A percentile compares a stretch with the other conserved stretches of the same genome.
These are phyloP conservation scores for Trypanosoma conorhini DNA, from an alignment of 208 protist genomes.

Conservation along the genomic window DNA sequence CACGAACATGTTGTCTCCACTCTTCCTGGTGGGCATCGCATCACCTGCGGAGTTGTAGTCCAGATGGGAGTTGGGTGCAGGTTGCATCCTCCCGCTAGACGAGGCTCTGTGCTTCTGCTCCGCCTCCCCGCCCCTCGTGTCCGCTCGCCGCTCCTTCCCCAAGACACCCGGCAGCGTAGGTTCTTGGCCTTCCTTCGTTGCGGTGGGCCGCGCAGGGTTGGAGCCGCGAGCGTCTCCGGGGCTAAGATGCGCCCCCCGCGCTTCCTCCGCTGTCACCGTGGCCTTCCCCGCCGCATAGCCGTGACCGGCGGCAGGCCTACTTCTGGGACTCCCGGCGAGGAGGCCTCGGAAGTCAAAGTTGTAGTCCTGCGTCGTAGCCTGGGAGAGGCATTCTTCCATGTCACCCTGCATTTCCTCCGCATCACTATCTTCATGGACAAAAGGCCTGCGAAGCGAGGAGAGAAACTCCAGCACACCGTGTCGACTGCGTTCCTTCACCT, in stretches of 20 bases:
- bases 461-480: not conserved
- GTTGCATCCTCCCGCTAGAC: not conserved
- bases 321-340: not conserved
- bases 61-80: not conserved
- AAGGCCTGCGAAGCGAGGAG: not conserved
- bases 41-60: not conserved
- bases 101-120: not conserved
- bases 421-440: not conserved
- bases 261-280: not conserved
- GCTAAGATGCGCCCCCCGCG: not conserved
- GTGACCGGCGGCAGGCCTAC: not conserved
- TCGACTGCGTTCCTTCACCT: not conserved
- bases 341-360: not conserved
- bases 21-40: not conserved
- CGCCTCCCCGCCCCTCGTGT: not conserved
- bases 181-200: not conserved
- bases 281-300: not conserved
- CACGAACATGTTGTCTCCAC: not conserved
- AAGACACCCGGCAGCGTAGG: not conserved
- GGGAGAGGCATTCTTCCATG: not conserved
- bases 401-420: not conserved
- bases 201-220: not conserved
- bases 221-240: not conserved
- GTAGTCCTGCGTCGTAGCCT: not conserved
- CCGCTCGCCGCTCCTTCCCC: not conserved